phyloP scores from a whole-genome alignment of 768 basidiomycete species.

The Psilocybe cyanescens region DNA sequence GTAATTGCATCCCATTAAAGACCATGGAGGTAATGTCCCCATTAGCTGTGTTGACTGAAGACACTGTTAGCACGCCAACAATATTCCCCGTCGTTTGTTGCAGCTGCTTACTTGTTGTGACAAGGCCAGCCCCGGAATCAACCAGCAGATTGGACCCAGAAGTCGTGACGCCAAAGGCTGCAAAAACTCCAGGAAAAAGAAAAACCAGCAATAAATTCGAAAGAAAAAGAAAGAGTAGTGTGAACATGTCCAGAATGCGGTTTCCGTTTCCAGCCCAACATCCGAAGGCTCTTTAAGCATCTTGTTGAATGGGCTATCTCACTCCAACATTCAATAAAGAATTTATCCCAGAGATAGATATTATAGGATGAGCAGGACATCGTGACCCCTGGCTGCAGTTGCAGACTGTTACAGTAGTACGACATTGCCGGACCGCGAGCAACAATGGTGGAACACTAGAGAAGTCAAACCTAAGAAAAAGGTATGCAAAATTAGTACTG shows the following conservation, averaged over 20 bases:
- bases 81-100: neutral
- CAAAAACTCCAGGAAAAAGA: constrained; percentile 35
- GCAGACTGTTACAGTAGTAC: too few species aligned
- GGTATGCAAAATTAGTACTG: neutral
- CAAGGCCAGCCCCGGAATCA: constrained; percentile 48
- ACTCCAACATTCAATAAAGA: neutral
- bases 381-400: neutral
- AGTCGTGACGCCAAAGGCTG: constrained; percentile 49
- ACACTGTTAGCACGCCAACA: too few species aligned
- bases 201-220: neutral
- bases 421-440: neutral
- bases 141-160: constrained; percentile 43
- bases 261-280: neutral
- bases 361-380: neutral
- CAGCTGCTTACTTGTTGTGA: constrained; percentile 40
- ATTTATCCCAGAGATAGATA: neutral
- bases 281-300: neutral
- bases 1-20: constrained; percentile 50
- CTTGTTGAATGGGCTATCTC: neutral
- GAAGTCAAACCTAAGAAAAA: neutral
- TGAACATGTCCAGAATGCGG: neutral
- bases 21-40: constrained; percentile 50
- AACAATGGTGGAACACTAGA: neutral
- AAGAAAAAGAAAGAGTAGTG: neutral
- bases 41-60: constrained; percentile 41